Evolutionary conservation across 108 stramenopile genomes (phyloP).

Genomic region (Skeletonema tropicum): DNA sequence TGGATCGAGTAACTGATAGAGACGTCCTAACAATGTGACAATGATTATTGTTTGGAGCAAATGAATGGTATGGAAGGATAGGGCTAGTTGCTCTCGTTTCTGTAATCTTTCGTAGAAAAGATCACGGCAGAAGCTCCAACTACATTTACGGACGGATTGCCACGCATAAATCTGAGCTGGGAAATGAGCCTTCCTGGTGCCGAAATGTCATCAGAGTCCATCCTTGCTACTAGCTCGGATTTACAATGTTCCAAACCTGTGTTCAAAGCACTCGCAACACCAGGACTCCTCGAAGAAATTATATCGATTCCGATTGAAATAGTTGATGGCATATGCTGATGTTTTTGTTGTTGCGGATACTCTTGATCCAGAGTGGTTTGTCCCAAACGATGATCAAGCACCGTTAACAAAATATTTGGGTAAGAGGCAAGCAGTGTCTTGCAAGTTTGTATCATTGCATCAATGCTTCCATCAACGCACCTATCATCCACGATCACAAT

Average conservation of each 20-base stretch:
- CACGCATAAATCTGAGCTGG: conserved; percentile 30
- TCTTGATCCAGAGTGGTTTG: neutral
- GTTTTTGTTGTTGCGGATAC: no score
- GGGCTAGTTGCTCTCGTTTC: neutral
- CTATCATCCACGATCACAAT: conserved; percentile 57
- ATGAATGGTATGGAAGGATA: conserved; percentile 7
- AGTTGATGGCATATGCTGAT: neutral
- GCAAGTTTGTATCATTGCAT: conserved; percentile 28
- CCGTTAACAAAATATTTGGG: neutral
- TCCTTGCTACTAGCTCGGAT: conserved; percentile 44
- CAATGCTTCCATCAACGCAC: conserved; percentile 51
- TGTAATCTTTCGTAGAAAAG: conserved; percentile 9
- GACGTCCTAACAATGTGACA: conserved; percentile 18
- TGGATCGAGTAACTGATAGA: conserved; percentile 32
- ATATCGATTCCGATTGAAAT: conserved; percentile 34
- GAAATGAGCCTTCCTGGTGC: conserved; percentile 25
- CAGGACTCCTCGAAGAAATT: conserved; percentile 15
- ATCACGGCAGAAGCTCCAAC: conserved; percentile 40
- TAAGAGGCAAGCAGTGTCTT: conserved; percentile 1
- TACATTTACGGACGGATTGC: conserved; percentile 24
- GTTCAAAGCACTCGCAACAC: conserved; percentile 51
- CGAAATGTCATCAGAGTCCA: conserved; percentile 57
- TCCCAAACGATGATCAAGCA: conserved; percentile 17
- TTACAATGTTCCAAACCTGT: conserved; percentile 31
- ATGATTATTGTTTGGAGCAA: conserved; percentile 3